These are phyloP conservation scores for Tetrahymena elliotti DNA, from an alignment of 73 alveolate species.

Conservation along the genomic window DNA sequence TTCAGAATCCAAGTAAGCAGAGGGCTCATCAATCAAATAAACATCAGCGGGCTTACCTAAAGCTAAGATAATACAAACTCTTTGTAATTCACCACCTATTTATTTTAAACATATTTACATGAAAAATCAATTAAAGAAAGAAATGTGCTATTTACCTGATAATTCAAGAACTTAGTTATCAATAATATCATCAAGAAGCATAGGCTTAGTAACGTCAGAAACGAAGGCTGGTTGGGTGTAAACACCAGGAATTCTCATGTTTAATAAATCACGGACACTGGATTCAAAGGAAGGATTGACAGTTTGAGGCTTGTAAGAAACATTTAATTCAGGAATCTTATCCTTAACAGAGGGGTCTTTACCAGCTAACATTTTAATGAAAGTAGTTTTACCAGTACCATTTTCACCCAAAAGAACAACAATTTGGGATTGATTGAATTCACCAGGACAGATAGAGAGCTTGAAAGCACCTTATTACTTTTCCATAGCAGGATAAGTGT, in stretches of 20 bases:
- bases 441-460: constrained; percentile 80
- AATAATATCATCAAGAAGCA: constrained; percentile 78
- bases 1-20: constrained; percentile 97
- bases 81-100: constrained; percentile 98
- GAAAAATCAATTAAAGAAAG: background rate
- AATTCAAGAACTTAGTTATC: constrained; percentile 59
- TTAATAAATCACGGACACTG: constrained; percentile 76
- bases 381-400: constrained; percentile 98
- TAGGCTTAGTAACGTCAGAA: constrained; percentile 94
- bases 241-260: constrained; percentile 60
- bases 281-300: constrained; percentile 93
- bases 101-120: constrained; percentile 12
- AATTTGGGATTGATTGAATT: constrained; percentile 87
- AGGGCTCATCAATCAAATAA: constrained; percentile 97
- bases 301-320: constrained; percentile 93
- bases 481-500: constrained; percentile 81
- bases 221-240: constrained; percentile 81
- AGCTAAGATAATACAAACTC: constrained; percentile 94
- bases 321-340: constrained; percentile 80
- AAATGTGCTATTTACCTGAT: background rate
- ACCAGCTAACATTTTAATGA: constrained; percentile 96
- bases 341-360: constrained; percentile 61
- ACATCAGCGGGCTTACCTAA: constrained; percentile 95
- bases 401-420: constrained; percentile 95
- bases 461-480: constrained; percentile 73